phyloP scores from a whole-genome alignment of 1,139 yeast genomes.

The Pichia sp. region DNA sequence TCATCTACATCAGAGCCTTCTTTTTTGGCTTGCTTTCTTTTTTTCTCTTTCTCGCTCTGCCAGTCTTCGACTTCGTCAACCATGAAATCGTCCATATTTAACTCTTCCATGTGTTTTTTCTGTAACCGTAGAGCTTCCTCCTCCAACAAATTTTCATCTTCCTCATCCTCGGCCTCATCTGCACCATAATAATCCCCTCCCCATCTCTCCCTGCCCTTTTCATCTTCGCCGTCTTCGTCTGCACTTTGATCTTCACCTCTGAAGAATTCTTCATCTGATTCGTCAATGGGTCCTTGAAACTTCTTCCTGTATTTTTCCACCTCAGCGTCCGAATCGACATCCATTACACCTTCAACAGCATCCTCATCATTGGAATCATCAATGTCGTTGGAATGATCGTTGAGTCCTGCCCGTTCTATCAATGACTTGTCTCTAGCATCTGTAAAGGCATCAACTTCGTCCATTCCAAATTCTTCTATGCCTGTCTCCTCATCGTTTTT shows the following conservation, averaged over 20 bases:
- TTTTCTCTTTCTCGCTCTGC: conserved; percentile 43
- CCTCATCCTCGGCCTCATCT: conserved; percentile 61
- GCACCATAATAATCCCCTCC: conserved; percentile 85
- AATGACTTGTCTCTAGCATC: conserved; percentile 60
- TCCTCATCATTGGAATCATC: conserved; percentile 34
- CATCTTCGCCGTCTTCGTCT: conserved; percentile 34
- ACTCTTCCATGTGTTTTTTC: conserved; percentile 74
- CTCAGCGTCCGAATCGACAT: conserved; percentile 28
- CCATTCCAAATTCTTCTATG: conserved; percentile 39
- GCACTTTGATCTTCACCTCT: conserved; percentile 34
- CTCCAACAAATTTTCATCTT: conserved; percentile 73
- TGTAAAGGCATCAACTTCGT: conserved; percentile 72
- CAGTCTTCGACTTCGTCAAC: conserved; percentile 82
- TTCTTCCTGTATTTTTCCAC: conserved; percentile 31
- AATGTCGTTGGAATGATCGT: conserved; percentile 37
- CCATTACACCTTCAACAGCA: conserved; percentile 27
- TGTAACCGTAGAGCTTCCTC: conserved; percentile 87
- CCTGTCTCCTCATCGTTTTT: conserved; percentile 21
- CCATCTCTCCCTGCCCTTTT: conserved; percentile 61
- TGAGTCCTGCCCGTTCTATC: conserved; percentile 49
- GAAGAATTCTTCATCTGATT: conserved; percentile 35
- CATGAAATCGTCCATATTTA: conserved; percentile 76
- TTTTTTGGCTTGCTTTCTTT: background rate
- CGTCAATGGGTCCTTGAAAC: conserved; percentile 33
- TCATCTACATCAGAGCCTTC: conserved; percentile 37